Conservation (phyloP, 2,329 filamentous ascomycete species). For the Neonectria magnoliae region DNA sequence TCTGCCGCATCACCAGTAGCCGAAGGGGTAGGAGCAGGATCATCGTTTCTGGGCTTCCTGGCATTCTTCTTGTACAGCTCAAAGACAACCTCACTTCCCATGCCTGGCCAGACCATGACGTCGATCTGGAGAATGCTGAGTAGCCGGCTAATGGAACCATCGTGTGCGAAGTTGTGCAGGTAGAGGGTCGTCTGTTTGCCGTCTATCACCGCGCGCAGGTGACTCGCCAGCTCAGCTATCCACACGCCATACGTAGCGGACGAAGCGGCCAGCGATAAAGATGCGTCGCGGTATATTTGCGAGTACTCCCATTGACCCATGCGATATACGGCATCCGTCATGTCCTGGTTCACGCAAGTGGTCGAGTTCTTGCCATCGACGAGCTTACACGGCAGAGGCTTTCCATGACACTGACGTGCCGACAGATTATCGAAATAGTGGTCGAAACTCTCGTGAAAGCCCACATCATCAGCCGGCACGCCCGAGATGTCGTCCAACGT, state of each 20-base stretch:
- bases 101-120: conserved; percentile 84
- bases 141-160: conserved; percentile 74
- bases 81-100: conserved; percentile 81
- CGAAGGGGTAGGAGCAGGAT: neutral
- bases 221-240: conserved; percentile 74
- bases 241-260: conserved; percentile 75
- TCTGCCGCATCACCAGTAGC: too few relatives aligned
- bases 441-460: conserved; percentile 78
- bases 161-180: conserved; percentile 82
- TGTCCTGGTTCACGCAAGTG: conserved; percentile 68
- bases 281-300: conserved; percentile 77
- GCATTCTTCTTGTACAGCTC: conserved; percentile 68
- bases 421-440: conserved; percentile 90
- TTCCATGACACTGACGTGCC: conserved; percentile 78
- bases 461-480: conserved; percentile 62
- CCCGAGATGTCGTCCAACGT: conserved; percentile 75
- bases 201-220: conserved; percentile 65
- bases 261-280: conserved; percentile 69
- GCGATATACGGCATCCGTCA: conserved; percentile 77
- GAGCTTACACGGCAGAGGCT: conserved; percentile 75
- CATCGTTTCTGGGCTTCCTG: neutral
- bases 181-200: conserved; percentile 60
- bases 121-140: conserved; percentile 74
- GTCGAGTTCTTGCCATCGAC: conserved; percentile 56
- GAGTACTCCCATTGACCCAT: conserved; percentile 85